Conservation (phyloP, 768 basidiomycete species). For the Phanerochaete carnosa region DNA sequence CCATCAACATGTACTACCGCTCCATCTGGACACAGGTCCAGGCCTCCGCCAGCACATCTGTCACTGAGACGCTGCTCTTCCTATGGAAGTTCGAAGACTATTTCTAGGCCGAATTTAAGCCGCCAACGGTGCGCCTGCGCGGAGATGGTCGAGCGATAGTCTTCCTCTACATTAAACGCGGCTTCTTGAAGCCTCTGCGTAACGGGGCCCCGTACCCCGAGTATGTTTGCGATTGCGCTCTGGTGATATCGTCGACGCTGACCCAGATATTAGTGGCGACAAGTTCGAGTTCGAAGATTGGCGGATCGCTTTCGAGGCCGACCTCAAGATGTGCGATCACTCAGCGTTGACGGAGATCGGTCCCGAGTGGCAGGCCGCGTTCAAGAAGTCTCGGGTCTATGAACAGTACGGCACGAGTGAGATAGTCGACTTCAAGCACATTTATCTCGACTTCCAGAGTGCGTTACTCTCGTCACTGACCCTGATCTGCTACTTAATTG, state of each 20-base stretch:
- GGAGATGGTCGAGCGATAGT: conserved; percentile 19
- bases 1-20: conserved; percentile 21
- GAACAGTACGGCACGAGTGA: conserved; percentile 10
- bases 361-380: neutral
- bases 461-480: neutral
- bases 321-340: conserved; percentile 17
- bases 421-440: conserved; percentile 19
- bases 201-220: conserved; percentile 2
- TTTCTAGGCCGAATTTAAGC: conserved; percentile 22
- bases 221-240: too few relatives aligned
- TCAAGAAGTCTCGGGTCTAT: conserved; percentile 9
- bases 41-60: neutral
- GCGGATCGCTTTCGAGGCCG: conserved; percentile 25
- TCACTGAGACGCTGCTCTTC: neutral
- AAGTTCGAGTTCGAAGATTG: conserved; percentile 8
- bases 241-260: neutral
- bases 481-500: neutral
- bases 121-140: conserved; percentile 17
- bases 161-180: conserved; percentile 15
- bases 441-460: conserved; percentile 22
- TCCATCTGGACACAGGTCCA: conserved; percentile 7
- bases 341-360: neutral
- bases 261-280: neutral
- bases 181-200: conserved; percentile 10
- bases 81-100: conserved; percentile 13